A percentile compares a stretch with the other conserved stretches of the same genome.
phyloP scores from a whole-genome alignment of 495 filamentous ascomycete genomes.

The Podospora comata region DNA sequence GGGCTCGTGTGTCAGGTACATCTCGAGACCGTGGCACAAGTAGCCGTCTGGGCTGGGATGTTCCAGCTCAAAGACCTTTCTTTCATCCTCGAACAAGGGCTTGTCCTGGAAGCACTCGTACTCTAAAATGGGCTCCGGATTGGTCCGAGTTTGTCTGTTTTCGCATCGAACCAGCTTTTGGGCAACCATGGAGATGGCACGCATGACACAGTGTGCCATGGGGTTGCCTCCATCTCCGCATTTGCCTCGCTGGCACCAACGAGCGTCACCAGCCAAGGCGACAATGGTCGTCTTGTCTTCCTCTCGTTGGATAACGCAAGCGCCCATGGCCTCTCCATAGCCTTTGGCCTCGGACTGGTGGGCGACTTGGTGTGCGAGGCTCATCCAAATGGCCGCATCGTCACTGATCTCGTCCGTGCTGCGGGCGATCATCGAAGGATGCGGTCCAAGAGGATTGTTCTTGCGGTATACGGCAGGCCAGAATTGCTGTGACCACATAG shows the following conservation, averaged over 20 bases:
- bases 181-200: conserved; percentile 84
- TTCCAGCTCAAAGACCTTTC: conserved; percentile 41
- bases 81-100: conserved; percentile 42
- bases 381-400: conserved; percentile 60
- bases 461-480: conserved; percentile 91
- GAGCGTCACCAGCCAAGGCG: conserved; percentile 73
- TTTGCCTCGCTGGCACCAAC: conserved; percentile 56
- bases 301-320: conserved; percentile 70
- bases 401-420: conserved; percentile 55
- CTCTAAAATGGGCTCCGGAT: conserved; percentile 33
- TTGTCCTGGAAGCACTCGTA: conserved; percentile 48
- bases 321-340: conserved; percentile 68
- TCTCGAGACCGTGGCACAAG: conserved; percentile 83
- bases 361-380: conserved; percentile 63
- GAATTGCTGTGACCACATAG: conserved; percentile 67
- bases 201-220: conserved; percentile 77
- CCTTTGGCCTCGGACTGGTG: conserved; percentile 51
- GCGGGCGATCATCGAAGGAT: conserved; percentile 58
- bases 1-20: conserved; percentile 91
- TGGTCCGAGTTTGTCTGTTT: conserved; percentile 27
- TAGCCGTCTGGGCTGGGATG: conserved; percentile 68
- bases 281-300: conserved; percentile 50
- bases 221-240: conserved; percentile 57
- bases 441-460: conserved; percentile 72
- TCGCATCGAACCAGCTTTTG: conserved; percentile 58